phyloP scores from a whole-genome alignment of 345 rosid species.

The Angophora floribunda region DNA sequence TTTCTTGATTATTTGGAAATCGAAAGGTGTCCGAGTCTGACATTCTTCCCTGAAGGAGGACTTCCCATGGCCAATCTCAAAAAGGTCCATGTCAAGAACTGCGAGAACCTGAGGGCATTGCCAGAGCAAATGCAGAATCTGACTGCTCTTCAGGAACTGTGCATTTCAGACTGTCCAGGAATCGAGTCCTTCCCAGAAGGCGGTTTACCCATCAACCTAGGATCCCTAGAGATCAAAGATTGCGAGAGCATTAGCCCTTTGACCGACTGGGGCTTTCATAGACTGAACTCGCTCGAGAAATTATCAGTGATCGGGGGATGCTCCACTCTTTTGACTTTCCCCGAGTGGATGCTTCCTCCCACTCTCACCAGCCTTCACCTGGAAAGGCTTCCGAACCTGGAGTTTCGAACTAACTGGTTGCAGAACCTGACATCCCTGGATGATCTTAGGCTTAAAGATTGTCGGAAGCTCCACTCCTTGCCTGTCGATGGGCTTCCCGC shows the following conservation, averaged over 20 bases:
- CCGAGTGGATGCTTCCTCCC: slow-evolving; percentile 9
- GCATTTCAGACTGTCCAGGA: slow-evolving; percentile 3
- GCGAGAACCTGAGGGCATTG: slow-evolving; percentile 7
- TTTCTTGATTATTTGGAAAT: slow-evolving; percentile 4
- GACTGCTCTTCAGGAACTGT: slow-evolving; percentile 3
- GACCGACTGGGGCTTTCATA: background rate
- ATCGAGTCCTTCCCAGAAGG: slow-evolving; percentile 11
- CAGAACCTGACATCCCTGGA: slow-evolving; percentile 9
- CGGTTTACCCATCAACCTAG: slow-evolving; percentile 6
- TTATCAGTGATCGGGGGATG: slow-evolving; percentile 4
- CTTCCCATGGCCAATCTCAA: background rate
- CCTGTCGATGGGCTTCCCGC: slow-evolving; percentile 6
- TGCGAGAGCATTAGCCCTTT: slow-evolving; percentile 2
- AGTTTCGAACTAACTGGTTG: slow-evolving; percentile 1
- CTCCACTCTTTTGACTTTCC: background rate
- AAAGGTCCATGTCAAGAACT: background rate
- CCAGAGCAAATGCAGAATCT: slow-evolving; percentile 2
- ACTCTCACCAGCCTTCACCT: slow-evolving; percentile 4
- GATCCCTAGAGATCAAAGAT: slow-evolving; percentile 2
- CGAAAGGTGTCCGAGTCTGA: slow-evolving; percentile 4
- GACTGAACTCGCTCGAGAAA: background rate
- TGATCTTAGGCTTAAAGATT: slow-evolving; percentile 3
- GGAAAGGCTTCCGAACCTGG: slow-evolving; percentile 1
- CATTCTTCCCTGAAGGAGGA: slow-evolving; percentile 5
- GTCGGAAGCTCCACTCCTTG: slow-evolving; percentile 1